A percentile compares a stretch with the other conserved stretches of the same genome.
phyloP scores from a whole-genome alignment of 805 yeast genomes.

The Yamadazyma laniorum region DNA sequence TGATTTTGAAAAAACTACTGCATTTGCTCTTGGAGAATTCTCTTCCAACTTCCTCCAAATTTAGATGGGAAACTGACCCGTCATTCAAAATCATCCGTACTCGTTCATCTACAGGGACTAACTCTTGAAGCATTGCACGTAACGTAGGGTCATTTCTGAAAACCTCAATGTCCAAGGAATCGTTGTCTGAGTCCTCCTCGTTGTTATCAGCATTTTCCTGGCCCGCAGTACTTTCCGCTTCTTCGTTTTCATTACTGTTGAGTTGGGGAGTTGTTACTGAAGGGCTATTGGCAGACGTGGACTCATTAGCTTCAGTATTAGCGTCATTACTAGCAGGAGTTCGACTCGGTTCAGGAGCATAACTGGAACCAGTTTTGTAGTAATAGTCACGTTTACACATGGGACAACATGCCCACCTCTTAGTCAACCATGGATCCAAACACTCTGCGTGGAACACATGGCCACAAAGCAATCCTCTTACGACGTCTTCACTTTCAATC shows the following conservation, averaged over 20 bases:
- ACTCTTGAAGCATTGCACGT: conserved; percentile 36
- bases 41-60: conserved; percentile 46
- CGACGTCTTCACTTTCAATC: conserved; percentile 58
- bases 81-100: conserved; percentile 42
- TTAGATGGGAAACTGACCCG: conserved; percentile 27
- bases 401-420: conserved; percentile 78
- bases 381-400: conserved; percentile 73
- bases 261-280: background rate
- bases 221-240: background rate
- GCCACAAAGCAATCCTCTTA: conserved; percentile 75
- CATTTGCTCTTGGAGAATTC: conserved; percentile 35
- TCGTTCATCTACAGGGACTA: conserved; percentile 41
- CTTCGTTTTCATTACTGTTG: background rate
- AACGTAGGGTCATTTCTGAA: conserved; percentile 38
- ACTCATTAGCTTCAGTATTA: background rate
- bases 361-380: conserved; percentile 28
- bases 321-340: conserved; percentile 15
- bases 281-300: background rate
- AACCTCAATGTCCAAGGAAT: conserved; percentile 27
- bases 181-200: conserved; percentile 15
- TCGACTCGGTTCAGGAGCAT: conserved; percentile 1
- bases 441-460: conserved; percentile 81
- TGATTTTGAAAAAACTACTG: conserved; percentile 25
- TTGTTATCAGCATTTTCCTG: conserved; percentile 4
- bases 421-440: conserved; percentile 77